These are phyloP conservation scores for Verticillium dahliae DNA, from an alignment of 2,329 filamentous ascomycete species.

Conservation along the genomic window DNA sequence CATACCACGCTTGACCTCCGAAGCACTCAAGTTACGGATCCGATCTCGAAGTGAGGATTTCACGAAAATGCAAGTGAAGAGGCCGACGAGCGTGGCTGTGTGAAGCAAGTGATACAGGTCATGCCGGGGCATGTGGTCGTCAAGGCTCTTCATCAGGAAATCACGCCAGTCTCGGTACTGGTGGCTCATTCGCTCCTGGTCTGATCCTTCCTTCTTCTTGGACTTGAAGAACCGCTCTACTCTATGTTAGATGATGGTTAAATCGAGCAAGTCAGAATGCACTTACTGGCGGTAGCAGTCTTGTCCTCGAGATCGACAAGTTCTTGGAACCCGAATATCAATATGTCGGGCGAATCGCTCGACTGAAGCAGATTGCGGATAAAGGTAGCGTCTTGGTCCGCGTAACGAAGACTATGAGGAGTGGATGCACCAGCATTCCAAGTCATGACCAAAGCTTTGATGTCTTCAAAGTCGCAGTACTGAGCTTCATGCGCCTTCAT, in stretches of 20 bases:
- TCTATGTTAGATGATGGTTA: conserved; percentile 16
- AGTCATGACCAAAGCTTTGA: conserved; percentile 76
- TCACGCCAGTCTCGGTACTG: conserved; percentile 97
- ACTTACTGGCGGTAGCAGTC: conserved; percentile 83
- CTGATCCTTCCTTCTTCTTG: conserved; percentile 76
- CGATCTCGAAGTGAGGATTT: conserved; percentile 70
- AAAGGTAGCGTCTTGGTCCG: conserved; percentile 65
- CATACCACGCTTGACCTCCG: conserved; percentile 93
- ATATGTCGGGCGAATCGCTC: conserved; percentile 77
- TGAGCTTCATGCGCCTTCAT: conserved; percentile 81
- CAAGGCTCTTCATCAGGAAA: conserved; percentile 73
- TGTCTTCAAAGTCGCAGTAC: conserved; percentile 79
- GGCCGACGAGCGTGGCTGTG: conserved; percentile 81
- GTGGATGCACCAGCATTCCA: conserved; percentile 98
- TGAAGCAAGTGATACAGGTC: conserved; percentile 82
- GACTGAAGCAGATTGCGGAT: conserved; percentile 72
- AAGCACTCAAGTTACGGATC: conserved; percentile 69
- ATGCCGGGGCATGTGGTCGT: conserved; percentile 72
- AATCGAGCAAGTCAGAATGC: neutral
- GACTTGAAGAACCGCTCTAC: conserved; percentile 79
- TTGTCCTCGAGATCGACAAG: conserved; percentile 98
- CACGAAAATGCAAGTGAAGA: conserved; percentile 95
- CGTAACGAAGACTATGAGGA: conserved; percentile 71
- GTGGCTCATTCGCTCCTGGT: conserved; percentile 89
- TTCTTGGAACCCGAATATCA: conserved; percentile 96